Evolutionary conservation across 331 rosid genomes (phyloP).

Genomic region (Phaseolus coccineus): DNA sequence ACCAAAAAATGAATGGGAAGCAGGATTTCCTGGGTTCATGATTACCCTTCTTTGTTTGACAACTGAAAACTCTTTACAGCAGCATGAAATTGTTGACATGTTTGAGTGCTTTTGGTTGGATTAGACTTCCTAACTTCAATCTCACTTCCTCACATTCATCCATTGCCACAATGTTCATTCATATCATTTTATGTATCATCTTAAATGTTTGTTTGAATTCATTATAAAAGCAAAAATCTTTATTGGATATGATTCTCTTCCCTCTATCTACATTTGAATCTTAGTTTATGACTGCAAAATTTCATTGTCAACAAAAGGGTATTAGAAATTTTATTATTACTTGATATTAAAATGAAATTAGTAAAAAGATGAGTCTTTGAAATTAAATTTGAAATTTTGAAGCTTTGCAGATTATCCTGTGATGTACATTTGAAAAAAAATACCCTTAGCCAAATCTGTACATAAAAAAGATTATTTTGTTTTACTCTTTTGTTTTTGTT

Average conservation of each 20-base stretch:
- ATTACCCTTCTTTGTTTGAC: constrained; percentile 24
- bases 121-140: not conserved
- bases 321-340: no score
- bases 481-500: no score
- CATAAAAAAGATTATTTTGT: no score
- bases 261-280: not conserved
- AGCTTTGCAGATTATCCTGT: no score
- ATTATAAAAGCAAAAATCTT: not conserved
- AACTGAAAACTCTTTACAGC: constrained; percentile 21
- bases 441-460: no score
- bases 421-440: no score
- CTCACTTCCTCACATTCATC: not conserved
- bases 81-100: constrained; percentile 62
- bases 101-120: constrained; percentile 47
- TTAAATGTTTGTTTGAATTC: not conserved
- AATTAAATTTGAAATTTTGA: no score
- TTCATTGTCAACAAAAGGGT: not conserved
- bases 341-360: no score
- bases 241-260: not conserved
- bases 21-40: constrained; percentile 33
- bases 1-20: not conserved
- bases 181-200: not conserved
- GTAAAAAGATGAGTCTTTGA: no score
- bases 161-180: not conserved
- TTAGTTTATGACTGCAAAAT: not conserved